Base-by-base conservation (phyloP, 2,329 filamentous ascomycete genomes). In the Penicillium sp. region DNA sequence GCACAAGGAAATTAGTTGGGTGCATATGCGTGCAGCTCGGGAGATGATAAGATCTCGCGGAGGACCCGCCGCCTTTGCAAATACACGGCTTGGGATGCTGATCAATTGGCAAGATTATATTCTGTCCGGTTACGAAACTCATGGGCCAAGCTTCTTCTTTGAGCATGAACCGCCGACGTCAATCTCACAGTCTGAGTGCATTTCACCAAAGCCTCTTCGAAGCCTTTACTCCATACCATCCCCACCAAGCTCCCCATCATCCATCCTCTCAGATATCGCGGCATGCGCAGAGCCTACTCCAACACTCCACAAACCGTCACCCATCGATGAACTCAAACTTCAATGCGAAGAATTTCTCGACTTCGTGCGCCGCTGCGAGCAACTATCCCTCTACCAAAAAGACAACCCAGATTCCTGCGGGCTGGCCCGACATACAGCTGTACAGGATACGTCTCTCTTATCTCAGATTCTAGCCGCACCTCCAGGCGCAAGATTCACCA, bases 71-170 rank as follows among this genome's bases (percentile, higher is more conserved):
- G 69, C 66, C 8, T 71, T 74, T 47, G 58, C 65, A 29, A 64
- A 72, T 36, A 72, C 70, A 31, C 70, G 65, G 18, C 55, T 74
- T 39, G 70, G 67, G 3, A 74, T 72, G 69, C 53, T 75, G 44
- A 73, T 74, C 41, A 73, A 75, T 47, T 74, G 71, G 72, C 69
- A 70, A 52, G 72, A 74, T 55, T 74, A 74, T 53, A 71, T 72
- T 29, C 62, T 74, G 39, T 68, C 70, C 0, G 71, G 73, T 1
- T 74, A 73, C 55, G 68, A 73, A 49, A 66, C 65, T 1, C 59
- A 67, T 12, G 65, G 64, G 6, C 60, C 64, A 1, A 69, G 65
- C 36, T 73, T 74, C 46, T 69, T 65, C 50, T 73, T 68, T 46
- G 68, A 73, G 45, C 53, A 61, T 42, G 49, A 63, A 15, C 53